phyloP scores from a whole-genome alignment of 2,329 filamentous ascomycete genomes.

The Beauveria sp. region DNA sequence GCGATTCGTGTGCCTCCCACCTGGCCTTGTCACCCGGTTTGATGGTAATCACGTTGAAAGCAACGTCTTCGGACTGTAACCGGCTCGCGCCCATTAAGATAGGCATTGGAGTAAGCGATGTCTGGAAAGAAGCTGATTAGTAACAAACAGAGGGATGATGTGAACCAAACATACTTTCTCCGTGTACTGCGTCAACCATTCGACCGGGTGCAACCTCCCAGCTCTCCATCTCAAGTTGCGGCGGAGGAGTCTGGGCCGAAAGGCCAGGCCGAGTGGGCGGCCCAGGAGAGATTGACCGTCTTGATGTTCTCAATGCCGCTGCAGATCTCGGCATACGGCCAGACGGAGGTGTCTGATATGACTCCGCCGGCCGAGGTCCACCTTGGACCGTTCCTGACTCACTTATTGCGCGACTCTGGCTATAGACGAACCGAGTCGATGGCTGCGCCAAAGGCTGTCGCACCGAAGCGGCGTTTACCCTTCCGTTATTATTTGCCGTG shows the following conservation, averaged over 20 bases:
- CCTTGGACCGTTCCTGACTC: background rate
- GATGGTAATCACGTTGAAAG: slow-evolving; percentile 33
- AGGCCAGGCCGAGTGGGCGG: background rate
- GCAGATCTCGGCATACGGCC: background rate
- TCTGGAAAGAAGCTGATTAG: slow-evolving; percentile 21
- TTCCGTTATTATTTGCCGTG: background rate
- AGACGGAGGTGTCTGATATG: background rate
- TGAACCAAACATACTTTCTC: slow-evolving; percentile 26
- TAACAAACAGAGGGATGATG: background rate
- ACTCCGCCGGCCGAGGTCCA: background rate
- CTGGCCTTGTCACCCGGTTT: slow-evolving; percentile 29
- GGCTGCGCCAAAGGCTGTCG: background rate
- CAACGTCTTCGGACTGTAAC: slow-evolving; percentile 29
- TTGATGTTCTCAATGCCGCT: background rate
- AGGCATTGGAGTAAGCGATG: slow-evolving; percentile 36
- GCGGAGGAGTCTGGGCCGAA: background rate
- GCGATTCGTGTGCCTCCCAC: slow-evolving; percentile 22
- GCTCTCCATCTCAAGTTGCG: slow-evolving; percentile 29
- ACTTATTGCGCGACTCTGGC: background rate
- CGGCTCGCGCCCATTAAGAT: slow-evolving; percentile 28
- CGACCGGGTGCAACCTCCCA: slow-evolving; percentile 40
- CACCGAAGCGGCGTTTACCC: background rate
- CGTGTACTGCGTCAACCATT: slow-evolving; percentile 21
- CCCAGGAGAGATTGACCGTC: background rate
- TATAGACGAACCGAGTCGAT: background rate